Percentiles rank a stretch among this genome's conserved stretches.
Evolutionary conservation across 1,284 basidiomycete species (phyloP).

Genomic region (Irpex rosettiformis): DNA sequence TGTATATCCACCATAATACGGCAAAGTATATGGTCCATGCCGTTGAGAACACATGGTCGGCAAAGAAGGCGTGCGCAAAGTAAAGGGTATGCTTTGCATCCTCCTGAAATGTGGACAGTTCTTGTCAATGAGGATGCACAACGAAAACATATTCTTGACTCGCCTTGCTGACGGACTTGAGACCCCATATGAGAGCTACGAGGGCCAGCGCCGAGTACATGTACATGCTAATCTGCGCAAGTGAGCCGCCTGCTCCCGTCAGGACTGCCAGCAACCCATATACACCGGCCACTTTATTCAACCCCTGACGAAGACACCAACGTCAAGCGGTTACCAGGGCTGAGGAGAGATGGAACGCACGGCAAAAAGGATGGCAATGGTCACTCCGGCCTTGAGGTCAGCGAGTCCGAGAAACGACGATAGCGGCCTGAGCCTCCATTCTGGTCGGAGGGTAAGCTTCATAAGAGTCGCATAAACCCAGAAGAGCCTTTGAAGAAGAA

Average conservation of each 20-base stretch:
- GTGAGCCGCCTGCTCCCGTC: conserved; percentile 81
- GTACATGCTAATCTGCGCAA: conserved; percentile 90
- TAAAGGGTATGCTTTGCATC: conserved; percentile 80
- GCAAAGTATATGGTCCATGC: conserved; percentile 91
- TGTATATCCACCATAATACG: conserved; percentile 86
- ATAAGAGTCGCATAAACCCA: conserved; percentile 36
- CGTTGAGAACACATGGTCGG: conserved; percentile 92
- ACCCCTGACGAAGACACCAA: conserved; percentile 48
- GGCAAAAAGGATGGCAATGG: conserved; percentile 81
- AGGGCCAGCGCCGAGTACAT: conserved; percentile 89
- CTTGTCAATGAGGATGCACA: conserved; percentile 1
- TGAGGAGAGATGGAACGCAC: conserved; percentile 35
- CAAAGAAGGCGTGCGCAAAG: conserved; percentile 89
- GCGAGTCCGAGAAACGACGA: conserved; percentile 79
- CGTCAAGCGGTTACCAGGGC: not conserved
- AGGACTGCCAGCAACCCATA: conserved; percentile 94
- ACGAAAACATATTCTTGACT: conserved; percentile 20
- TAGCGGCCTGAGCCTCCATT: conserved; percentile 79
- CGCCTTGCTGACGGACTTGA: conserved; percentile 83
- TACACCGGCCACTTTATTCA: conserved; percentile 98
- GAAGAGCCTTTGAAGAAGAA: conserved; percentile 5
- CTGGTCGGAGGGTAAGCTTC: conserved; percentile 76
- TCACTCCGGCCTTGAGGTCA: conserved; percentile 89
- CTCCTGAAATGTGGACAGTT: conserved; percentile 54
- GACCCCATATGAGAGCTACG: conserved; percentile 82